phyloP scores from a whole-genome alignment of 805 yeast genomes.

The Helenozyma rhizophorensis region DNA sequence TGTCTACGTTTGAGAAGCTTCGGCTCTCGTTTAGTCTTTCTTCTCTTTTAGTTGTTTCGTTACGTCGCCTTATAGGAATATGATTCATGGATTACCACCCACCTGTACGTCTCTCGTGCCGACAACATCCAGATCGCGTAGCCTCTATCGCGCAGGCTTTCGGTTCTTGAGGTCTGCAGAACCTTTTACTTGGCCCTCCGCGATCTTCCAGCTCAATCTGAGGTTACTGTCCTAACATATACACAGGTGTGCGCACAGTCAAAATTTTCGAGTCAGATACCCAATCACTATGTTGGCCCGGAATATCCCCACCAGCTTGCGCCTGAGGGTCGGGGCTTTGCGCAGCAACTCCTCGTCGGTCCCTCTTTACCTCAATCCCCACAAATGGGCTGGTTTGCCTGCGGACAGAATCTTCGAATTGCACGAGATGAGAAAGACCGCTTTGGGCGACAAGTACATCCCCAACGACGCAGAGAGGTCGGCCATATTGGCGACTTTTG shows the following conservation, averaged over 20 bases:
- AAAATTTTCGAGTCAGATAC: not conserved
- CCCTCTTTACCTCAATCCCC: conserved; percentile 55
- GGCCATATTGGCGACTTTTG: conserved; percentile 47
- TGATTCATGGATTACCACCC: no score
- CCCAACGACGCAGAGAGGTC: conserved; percentile 64
- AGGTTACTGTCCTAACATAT: no score
- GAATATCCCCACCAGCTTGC: not conserved
- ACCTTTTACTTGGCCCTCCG: no score
- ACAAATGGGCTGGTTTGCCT: conserved; percentile 66
- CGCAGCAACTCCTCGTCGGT: conserved; percentile 10
- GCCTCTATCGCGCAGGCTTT: no score
- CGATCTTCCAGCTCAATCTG: no score
- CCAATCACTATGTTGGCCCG: not conserved
- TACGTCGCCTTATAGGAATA: no score
- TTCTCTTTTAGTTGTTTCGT: no score
- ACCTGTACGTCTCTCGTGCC: no score
- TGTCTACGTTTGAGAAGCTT: conserved; percentile 7
- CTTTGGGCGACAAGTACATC: conserved; percentile 48
- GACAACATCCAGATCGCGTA: no score
- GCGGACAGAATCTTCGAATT: conserved; percentile 58
- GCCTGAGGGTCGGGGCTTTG: conserved; percentile 1
- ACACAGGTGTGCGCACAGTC: not conserved
- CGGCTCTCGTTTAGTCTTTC: no score
- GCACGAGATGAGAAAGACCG: conserved; percentile 53
- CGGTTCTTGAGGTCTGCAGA: no score